phyloP scores from a whole-genome alignment of 2,329 filamentous ascomycete species.

The Beauveria medogensis region DNA sequence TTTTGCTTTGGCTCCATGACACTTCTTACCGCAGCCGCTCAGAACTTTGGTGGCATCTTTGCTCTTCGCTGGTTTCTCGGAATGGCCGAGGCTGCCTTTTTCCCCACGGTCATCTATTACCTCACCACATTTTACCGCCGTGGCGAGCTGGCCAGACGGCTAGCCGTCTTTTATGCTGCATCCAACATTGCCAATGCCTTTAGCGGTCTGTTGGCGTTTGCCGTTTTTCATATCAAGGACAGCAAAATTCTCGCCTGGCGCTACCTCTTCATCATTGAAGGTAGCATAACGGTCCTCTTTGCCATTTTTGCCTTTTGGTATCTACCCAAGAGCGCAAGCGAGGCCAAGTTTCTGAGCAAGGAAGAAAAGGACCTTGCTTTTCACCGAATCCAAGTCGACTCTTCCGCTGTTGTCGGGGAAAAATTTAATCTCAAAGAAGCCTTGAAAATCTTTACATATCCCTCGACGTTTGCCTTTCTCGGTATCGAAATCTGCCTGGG shows the following conservation, averaged over 20 bases:
- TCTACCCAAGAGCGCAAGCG: conserved; percentile 55
- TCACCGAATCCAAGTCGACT: conserved; percentile 68
- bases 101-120: conserved; percentile 46
- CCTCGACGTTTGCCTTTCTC: conserved; percentile 41
- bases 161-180: conserved; percentile 66
- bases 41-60: conserved; percentile 42
- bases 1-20: conserved; percentile 62
- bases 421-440: conserved; percentile 43
- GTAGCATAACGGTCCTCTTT: conserved; percentile 49
- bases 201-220: conserved; percentile 39
- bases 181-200: conserved; percentile 62
- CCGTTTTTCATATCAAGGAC: conserved; percentile 39
- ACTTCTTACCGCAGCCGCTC: conserved; percentile 44
- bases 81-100: conserved; percentile 48
- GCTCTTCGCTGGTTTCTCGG: conserved; percentile 43
- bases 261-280: conserved; percentile 48
- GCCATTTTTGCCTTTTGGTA: conserved; percentile 60
- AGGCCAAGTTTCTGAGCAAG: conserved; percentile 56
- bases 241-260: conserved; percentile 34
- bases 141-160: conserved; percentile 35
- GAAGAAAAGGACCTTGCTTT: conserved; percentile 62
- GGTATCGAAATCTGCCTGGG: conserved; percentile 52
- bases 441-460: conserved; percentile 42
- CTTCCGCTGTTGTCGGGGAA: conserved; percentile 52
- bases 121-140: conserved; percentile 43